A percentile compares a stretch with the other conserved stretches of the same genome.
Conservation (phyloP, 129 eudicot genomes). For the Saposhnikovia divaricata region DNA sequence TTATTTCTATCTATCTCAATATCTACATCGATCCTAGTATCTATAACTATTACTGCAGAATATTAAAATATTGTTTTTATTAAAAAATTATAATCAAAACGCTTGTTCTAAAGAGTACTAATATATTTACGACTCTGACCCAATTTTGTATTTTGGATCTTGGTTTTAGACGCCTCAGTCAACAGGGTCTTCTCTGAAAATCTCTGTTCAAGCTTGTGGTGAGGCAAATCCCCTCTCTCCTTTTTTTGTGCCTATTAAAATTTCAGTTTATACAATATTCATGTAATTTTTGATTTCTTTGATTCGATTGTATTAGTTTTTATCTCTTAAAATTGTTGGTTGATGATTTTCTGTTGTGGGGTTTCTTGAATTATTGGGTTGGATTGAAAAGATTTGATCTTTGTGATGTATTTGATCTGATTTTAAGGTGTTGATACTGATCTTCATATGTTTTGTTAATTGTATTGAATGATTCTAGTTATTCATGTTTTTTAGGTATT, state of each 20-base stretch:
- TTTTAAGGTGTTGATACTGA: not conserved
- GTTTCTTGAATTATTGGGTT: not conserved
- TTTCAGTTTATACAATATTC: not conserved
- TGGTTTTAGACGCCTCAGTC: not conserved
- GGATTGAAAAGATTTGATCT: slow-evolving; percentile 2
- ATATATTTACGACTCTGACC: not conserved
- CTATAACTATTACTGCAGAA: not conserved
- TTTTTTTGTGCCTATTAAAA: not conserved
- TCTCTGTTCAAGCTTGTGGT: not conserved
- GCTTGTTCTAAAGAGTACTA: not conserved
- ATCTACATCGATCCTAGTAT: not conserved
- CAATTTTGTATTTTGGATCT: not conserved
- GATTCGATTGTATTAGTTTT: not conserved
- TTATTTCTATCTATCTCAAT: not conserved
- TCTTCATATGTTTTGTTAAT: not conserved
- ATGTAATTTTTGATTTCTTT: not conserved
- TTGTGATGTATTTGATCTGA: not conserved
- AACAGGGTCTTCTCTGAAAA: slow-evolving; percentile 9
- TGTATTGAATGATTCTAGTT: not conserved
- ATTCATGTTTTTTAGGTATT: not conserved
- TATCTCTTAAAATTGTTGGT: not conserved
- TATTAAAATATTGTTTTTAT: not conserved
- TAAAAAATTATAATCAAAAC: not conserved
- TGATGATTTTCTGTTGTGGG: not conserved
- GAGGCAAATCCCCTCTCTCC: not conserved